Conservation (phyloP, 1,284 basidiomycete species). For the Ustilago esculenta region DNA sequence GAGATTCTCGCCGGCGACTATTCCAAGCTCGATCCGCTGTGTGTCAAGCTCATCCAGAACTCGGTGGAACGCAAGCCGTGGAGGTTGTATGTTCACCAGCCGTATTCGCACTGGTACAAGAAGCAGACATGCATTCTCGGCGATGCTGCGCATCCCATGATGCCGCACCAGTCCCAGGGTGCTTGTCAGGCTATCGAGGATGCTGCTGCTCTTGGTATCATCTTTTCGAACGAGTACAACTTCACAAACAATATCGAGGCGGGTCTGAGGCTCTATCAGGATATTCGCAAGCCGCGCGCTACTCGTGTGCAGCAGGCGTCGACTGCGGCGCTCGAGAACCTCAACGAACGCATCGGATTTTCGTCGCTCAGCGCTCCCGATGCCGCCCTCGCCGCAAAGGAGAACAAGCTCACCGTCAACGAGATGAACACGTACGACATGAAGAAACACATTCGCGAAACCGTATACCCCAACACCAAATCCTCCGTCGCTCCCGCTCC, state of each 20-base stretch:
- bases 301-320: conserved; percentile 67
- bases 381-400: conserved; percentile 65
- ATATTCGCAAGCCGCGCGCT: conserved; percentile 67
- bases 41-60: conserved; percentile 64
- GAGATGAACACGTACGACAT: conserved; percentile 56
- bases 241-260: conserved; percentile 61
- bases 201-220: conserved; percentile 43
- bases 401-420: conserved; percentile 65
- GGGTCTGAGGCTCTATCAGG: conserved; percentile 67
- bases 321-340: conserved; percentile 66
- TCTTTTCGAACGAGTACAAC: conserved; percentile 37
- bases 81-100: conserved; percentile 68
- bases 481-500: background rate
- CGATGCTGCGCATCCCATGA: conserved; percentile 57
- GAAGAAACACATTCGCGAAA: conserved; percentile 39
- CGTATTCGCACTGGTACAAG: conserved; percentile 65
- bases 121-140: conserved; percentile 63
- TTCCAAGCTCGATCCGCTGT: conserved; percentile 65
- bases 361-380: conserved; percentile 64
- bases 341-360: conserved; percentile 69
- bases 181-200: conserved; percentile 49
- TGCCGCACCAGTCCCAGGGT: conserved; percentile 49
- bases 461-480: conserved; percentile 16
- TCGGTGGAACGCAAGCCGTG: conserved; percentile 64
- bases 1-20: conserved; percentile 66